Conservation (phyloP, 495 filamentous ascomycete species). For the Podospora pseudopauciseta region DNA sequence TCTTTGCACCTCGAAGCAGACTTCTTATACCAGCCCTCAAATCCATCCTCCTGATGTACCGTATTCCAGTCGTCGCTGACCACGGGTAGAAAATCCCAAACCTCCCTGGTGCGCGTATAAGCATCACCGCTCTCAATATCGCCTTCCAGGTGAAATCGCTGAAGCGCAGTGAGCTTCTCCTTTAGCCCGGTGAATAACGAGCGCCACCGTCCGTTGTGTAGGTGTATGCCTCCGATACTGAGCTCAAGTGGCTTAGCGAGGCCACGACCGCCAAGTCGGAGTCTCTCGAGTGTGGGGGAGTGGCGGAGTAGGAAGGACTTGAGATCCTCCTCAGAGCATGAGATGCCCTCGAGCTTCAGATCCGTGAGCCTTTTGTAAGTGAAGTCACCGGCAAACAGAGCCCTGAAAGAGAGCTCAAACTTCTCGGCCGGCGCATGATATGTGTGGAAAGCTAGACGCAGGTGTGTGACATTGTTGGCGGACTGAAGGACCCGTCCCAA, state of each 20-base stretch:
- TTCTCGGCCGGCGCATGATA: slow-evolving; percentile 41
- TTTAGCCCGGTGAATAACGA: slow-evolving; percentile 40
- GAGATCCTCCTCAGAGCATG: slow-evolving; percentile 44
- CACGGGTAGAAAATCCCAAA: slow-evolving; percentile 43
- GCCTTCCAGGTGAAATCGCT: slow-evolving; percentile 45
- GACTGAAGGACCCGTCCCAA: slow-evolving; percentile 45
- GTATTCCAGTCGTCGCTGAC: slow-evolving; percentile 43
- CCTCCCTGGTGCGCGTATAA: slow-evolving; percentile 36
- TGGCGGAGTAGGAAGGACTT: slow-evolving; percentile 42
- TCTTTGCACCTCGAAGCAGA: slow-evolving; percentile 18
- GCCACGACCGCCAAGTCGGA: slow-evolving; percentile 46
- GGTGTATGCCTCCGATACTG: slow-evolving; percentile 42
- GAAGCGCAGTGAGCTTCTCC: slow-evolving; percentile 34
- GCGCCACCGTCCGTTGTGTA: slow-evolving; percentile 43
- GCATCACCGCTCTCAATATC: slow-evolving; percentile 43
- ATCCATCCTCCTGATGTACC: slow-evolving; percentile 18
- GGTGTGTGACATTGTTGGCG: slow-evolving; percentile 33
- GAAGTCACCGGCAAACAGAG: slow-evolving; percentile 36
- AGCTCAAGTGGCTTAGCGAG: slow-evolving; percentile 39
- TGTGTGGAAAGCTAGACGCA: slow-evolving; percentile 44
- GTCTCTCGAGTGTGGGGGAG: slow-evolving; percentile 36
- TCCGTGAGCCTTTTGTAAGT: slow-evolving; percentile 39
- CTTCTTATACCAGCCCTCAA: neutral
- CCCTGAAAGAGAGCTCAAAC: slow-evolving; percentile 39
- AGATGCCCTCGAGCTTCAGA: slow-evolving; percentile 43